phyloP scores from a whole-genome alignment of 1,284 basidiomycete species.

The Sporisorium sorghi region DNA sequence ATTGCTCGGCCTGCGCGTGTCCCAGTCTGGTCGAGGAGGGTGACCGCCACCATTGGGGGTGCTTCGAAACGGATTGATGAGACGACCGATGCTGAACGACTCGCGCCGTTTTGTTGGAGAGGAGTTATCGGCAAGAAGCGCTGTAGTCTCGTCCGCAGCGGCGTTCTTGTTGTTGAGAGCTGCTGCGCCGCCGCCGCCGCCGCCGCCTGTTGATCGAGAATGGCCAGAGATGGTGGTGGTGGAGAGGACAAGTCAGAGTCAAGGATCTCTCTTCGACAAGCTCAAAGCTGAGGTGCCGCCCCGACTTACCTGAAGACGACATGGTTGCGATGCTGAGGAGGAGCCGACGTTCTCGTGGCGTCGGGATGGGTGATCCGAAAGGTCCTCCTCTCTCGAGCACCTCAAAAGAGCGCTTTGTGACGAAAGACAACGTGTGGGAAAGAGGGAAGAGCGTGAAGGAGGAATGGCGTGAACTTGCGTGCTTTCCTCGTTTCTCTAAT shows the following conservation, averaged over 20 bases:
- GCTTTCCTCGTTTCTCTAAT: too few relatives aligned
- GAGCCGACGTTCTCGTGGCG: too few relatives aligned
- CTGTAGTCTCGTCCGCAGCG: constrained; percentile 18
- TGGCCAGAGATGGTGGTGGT: not conserved
- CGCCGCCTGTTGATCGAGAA: constrained; percentile 4
- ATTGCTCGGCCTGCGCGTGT: constrained; percentile 44
- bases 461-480: not conserved
- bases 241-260: not conserved
- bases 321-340: too few relatives aligned
- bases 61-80: constrained; percentile 40
- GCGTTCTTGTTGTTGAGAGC: not conserved
- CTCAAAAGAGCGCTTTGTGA: not conserved
- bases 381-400: not conserved
- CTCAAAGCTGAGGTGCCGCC: not conserved
- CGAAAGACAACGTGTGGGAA: not conserved
- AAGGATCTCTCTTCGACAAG: not conserved
- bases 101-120: constrained; percentile 19
- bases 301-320: not conserved
- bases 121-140: constrained; percentile 17
- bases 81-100: constrained; percentile 34
- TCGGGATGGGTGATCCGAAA: too few relatives aligned
- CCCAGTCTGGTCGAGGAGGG: constrained; percentile 18
- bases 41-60: constrained; percentile 1
- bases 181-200: too few relatives aligned
- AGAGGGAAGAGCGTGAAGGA: not conserved